phyloP scores from a whole-genome alignment of 441 rosid species.

The Gossypium armourianum region DNA sequence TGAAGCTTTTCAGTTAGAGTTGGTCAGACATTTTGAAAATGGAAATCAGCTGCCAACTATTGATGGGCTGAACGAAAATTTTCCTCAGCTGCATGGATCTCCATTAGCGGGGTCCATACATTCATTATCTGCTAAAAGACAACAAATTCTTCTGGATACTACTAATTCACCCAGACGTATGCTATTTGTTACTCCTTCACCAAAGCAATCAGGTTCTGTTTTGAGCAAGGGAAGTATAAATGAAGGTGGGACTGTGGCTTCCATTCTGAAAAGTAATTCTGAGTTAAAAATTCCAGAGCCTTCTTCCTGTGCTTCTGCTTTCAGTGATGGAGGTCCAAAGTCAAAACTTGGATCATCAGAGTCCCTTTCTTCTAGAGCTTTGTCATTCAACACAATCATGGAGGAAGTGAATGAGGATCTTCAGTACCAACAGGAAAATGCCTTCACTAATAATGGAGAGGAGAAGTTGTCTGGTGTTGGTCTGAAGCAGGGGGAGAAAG shows the following conservation, averaged over 20 bases:
- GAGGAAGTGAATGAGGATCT: conserved; percentile 22
- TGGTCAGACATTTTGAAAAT: conserved; percentile 26
- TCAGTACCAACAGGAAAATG: conserved; percentile 15
- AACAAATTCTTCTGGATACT: conserved; percentile 27
- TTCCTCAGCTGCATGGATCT: conserved; percentile 19
- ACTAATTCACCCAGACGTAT: conserved; percentile 25
- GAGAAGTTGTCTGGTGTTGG: conserved; percentile 32
- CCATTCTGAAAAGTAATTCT: conserved; percentile 36
- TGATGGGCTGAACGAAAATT: conserved; percentile 17
- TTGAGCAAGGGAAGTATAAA: conserved; percentile 36
- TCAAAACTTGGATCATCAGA: conserved; percentile 37
- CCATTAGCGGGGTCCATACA: conserved; percentile 33
- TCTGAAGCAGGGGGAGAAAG: conserved; percentile 17
- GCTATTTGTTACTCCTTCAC: conserved; percentile 49
- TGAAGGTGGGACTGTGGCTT: conserved; percentile 29
- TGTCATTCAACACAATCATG: conserved; percentile 26
- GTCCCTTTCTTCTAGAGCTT: conserved; percentile 26
- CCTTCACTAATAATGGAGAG: conserved; percentile 32
- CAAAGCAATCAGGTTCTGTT: conserved; percentile 35
- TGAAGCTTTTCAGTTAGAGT: conserved; percentile 16
- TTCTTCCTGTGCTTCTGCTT: conserved; percentile 37
- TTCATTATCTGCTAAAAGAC: conserved; percentile 29
- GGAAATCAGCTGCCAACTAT: conserved; percentile 22
- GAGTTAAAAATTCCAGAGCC: conserved; percentile 35
- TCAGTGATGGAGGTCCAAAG: conserved; percentile 40